These are phyloP conservation scores for Dictyostelium intermedium DNA, from an alignment of 78 protist genomes.

Conservation along the genomic window DNA sequence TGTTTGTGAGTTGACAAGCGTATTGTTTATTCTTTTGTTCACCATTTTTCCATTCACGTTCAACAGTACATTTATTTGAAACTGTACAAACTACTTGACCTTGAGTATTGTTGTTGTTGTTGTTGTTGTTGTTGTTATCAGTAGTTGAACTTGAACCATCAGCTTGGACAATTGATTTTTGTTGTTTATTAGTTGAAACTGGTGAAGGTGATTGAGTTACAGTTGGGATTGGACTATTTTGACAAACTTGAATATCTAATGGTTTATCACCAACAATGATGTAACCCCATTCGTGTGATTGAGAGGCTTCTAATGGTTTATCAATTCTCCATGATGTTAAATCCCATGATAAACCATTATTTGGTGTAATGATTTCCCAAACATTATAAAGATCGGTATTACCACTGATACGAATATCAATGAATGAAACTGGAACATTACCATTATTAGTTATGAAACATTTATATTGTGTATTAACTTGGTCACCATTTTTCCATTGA, in stretches of 20 bases:
- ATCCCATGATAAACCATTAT: constrained; percentile 36
- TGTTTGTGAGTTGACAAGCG: constrained; percentile 31
- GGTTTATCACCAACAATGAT: neutral
- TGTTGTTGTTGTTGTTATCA: neutral
- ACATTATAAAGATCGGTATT: neutral
- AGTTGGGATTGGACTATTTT: neutral
- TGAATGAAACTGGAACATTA: neutral
- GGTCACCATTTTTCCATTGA: neutral
- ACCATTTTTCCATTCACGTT: neutral
- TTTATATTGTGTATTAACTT: neutral
- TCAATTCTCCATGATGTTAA: neutral
- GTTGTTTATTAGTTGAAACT: neutral
- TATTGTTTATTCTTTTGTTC: neutral
- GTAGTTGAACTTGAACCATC: neutral
- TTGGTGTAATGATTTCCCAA: constrained; percentile 13
- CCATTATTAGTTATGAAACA: constrained; percentile 39
- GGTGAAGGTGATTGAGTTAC: neutral
- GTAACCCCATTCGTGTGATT: constrained; percentile 33
- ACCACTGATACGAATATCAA: neutral
- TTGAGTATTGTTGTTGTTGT: neutral
- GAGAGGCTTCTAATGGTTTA: neutral
- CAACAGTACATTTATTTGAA: constrained; percentile 4
- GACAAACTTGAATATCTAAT: constrained; percentile 28
- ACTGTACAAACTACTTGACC: neutral
- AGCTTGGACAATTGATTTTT: neutral